Evolutionary conservation across 148 eudicot species (phyloP).

Genomic region (Pouteria glomerata): DNA sequence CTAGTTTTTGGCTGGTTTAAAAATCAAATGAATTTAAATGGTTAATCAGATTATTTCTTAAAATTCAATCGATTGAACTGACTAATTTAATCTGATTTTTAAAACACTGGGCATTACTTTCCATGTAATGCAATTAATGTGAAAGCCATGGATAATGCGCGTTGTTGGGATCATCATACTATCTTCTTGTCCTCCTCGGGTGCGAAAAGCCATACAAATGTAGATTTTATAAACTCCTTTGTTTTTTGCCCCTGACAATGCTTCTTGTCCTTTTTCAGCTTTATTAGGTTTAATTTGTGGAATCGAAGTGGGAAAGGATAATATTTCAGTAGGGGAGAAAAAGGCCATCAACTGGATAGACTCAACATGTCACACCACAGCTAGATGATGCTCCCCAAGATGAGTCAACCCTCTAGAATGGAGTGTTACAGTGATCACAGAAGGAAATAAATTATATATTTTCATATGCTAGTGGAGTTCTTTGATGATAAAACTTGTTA

Average conservation of each 20-base stretch:
- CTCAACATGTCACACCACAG: background rate
- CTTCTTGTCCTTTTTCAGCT: background rate
- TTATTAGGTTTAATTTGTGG: background rate
- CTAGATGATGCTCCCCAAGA: background rate
- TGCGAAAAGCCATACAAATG: background rate
- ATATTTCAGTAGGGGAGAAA: background rate
- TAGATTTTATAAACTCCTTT: background rate
- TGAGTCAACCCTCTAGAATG: background rate
- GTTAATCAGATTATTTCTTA: too few species aligned
- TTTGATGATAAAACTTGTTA: background rate
- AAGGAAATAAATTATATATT: too few species aligned
- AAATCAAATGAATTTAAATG: too few species aligned
- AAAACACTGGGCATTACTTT: background rate
- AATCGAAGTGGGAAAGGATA: background rate
- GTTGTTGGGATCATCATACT: background rate
- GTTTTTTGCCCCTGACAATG: background rate
- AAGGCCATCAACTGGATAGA: background rate
- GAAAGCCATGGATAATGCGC: background rate
- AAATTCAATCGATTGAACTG: too few species aligned
- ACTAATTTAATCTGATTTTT: too few species aligned
- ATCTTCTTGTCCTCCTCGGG: background rate
- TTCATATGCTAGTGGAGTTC: too few species aligned
- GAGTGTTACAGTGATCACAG: background rate
- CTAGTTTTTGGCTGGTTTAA: background rate
- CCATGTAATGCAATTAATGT: background rate